These are phyloP conservation scores for Fusarium buxicola DNA, from an alignment of 2,329 filamentous ascomycete species.

Conservation along the genomic window DNA sequence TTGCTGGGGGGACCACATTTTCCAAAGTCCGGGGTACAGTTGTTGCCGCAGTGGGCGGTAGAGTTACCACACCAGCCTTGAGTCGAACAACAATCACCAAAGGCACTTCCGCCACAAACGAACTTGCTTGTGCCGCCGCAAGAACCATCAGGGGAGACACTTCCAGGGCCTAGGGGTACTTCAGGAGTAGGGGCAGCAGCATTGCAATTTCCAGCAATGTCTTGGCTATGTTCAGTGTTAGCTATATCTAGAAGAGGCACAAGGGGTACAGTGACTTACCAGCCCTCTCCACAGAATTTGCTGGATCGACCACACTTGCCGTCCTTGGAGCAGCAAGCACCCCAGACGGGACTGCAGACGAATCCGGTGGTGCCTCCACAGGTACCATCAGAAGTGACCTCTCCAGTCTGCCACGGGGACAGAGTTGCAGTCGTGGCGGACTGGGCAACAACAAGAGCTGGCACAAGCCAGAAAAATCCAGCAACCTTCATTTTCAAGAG, in stretches of 20 bases:
- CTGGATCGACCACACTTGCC: conserved; percentile 13
- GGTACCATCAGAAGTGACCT: conserved; percentile 6
- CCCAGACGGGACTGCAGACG: conserved; percentile 17
- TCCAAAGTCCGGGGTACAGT: background rate
- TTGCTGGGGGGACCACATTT: conserved; percentile 8
- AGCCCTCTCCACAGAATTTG: conserved; percentile 21
- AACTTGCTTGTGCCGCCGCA: conserved; percentile 18
- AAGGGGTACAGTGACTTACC: background rate
- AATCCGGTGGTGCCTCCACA: conserved; percentile 12
- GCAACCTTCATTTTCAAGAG: conserved; percentile 4
- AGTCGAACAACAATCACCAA: conserved; percentile 2
- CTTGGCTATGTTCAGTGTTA: background rate
- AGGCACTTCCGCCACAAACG: background rate
- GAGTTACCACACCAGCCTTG: conserved; percentile 15
- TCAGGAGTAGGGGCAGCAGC: conserved; percentile 1
- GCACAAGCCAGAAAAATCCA: conserved; percentile 4
- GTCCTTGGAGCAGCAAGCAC: conserved; percentile 15
- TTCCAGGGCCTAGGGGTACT: conserved; percentile 2
- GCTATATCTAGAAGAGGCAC: rapidly evolving
- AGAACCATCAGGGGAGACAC: conserved; percentile 10
- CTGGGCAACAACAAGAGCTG: conserved; percentile 8
- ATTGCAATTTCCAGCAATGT: conserved; percentile 14
- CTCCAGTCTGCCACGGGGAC: conserved; percentile 15
- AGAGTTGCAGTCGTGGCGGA: background rate
- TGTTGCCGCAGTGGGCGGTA: conserved; percentile 8